Evolutionary conservation across 2,329 filamentous ascomycete genomes (phyloP), one percentile per base, ranked within the genome.

Genomic region (Cladosporium sp.): DNA sequence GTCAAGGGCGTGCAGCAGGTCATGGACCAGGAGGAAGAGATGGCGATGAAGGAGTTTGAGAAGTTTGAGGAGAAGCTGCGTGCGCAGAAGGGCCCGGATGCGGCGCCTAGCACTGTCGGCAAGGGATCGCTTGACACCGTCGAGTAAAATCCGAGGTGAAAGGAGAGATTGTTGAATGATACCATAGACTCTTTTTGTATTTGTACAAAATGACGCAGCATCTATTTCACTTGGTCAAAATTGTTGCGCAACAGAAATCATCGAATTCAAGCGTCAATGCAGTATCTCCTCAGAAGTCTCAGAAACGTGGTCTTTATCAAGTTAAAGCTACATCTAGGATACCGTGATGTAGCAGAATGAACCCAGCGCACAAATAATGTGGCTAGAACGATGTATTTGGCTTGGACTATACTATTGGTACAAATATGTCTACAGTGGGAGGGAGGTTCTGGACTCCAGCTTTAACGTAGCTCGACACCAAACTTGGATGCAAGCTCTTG

Each of bases 1-100:
- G 93, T 97, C 37, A 85, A 95, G 70, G 89, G 87, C 3, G 92
- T 98, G 40, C 82, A 89, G 58, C 92, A 97, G 70, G 86, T 96
- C 2, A 71, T 95, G 63, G 92, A 97, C 63, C 81, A 89, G 63
- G 93, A 96, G 72, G 93, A 97, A 68, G 89, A 95, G 70, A 81
- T 96, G 59, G 83, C 91, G 0, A 72, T 92, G 64, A 74, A 84
- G 61, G 92, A 97, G 66, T 97, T 98, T 73, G 88, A 86, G 59
- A 93, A 88, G 71, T 96, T 97, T 67, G 92, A 97, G 70, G 89
- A 96, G 74, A 96, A 86, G 68, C 63, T 88, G 59, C 76, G 76
- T 59, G 74, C 79, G 61, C 79, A 84, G 57, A 80, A 79, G 68
- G 80, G 79, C 0, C 67, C 72, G 2, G 70, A 73, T 46, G 77